Conservation (phyloP, 306 rosid genomes). For the Corylus avellana region DNA sequence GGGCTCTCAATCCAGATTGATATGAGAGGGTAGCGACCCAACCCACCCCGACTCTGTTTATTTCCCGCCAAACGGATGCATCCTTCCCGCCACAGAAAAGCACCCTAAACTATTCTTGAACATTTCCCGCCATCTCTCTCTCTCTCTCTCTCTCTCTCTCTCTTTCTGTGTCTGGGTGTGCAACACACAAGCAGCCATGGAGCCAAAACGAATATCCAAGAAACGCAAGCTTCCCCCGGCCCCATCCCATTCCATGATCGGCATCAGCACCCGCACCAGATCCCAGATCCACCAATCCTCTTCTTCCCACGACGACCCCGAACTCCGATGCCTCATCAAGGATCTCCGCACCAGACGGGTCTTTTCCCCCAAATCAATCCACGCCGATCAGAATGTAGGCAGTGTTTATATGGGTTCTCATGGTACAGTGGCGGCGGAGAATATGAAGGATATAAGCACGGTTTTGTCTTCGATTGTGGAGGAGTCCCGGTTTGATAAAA, state of each 20-base stretch:
- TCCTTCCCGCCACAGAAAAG: neutral
- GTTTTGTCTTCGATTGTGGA: neutral
- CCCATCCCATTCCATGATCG: neutral
- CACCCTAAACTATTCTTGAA: neutral
- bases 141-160: neutral
- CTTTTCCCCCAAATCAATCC: slow-evolving; percentile 44
- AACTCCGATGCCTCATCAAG: slow-evolving; percentile 31
- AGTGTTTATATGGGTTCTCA: neutral
- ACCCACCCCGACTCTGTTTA: neutral
- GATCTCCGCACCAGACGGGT: slow-evolving; percentile 75
- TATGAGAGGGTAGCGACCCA: neutral
- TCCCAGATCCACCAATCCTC: slow-evolving; percentile 8
- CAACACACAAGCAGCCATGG: slow-evolving; percentile 38
- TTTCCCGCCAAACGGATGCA: neutral
- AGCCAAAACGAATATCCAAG: slow-evolving; percentile 20
- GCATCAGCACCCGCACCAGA: slow-evolving; percentile 31
- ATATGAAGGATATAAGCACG: neutral
- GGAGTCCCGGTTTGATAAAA: slow-evolving; percentile 19
- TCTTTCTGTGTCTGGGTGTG: neutral
- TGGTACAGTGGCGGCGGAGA: neutral
- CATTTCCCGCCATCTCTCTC: neutral
- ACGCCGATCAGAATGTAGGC: neutral
- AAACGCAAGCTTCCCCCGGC: slow-evolving; percentile 31
- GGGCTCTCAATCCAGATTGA: too few relatives aligned
- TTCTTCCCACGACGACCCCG: neutral